Conservation (phyloP, 129 eudicot species). For the Centella asiatica region DNA sequence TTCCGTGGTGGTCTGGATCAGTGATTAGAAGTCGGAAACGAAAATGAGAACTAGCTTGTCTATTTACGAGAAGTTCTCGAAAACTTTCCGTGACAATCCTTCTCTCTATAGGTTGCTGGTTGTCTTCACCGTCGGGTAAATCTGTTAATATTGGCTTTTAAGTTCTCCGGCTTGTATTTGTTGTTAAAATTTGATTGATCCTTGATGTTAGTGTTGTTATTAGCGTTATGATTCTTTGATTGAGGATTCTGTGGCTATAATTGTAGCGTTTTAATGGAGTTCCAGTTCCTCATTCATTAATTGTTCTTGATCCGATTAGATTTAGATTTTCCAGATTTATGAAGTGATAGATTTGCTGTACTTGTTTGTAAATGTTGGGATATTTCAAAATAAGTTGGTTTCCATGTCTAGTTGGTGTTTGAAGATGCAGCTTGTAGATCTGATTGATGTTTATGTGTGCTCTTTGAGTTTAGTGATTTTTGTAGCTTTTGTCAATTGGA, state of each 20-base stretch:
- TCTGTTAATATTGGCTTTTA: background rate
- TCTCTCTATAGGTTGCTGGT: slow-evolving; percentile 55
- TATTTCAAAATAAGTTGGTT: background rate
- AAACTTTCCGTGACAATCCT: slow-evolving; percentile 56
- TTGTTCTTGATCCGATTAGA: background rate
- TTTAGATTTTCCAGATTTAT: background rate
- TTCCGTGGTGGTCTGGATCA: background rate
- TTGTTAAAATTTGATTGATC: background rate
- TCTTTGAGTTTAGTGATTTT: background rate
- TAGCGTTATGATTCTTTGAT: background rate
- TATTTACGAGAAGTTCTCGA: slow-evolving; percentile 45
- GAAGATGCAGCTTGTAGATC: background rate
- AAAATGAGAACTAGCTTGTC: slow-evolving; percentile 35
- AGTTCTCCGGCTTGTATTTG: background rate
- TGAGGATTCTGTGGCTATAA: too few species aligned
- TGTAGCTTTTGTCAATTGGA: background rate
- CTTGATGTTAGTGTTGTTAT: background rate
- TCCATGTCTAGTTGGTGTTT: too few species aligned
- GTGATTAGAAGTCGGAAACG: background rate
- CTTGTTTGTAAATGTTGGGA: background rate
- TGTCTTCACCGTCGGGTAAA: slow-evolving; percentile 72
- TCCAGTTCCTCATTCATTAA: background rate
- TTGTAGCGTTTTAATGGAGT: background rate
- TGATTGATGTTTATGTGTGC: too few species aligned
- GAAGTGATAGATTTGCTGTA: background rate